phyloP scores from a whole-genome alignment of 2,329 filamentous ascomycete species.

The Scolecobasidium constrictum region DNA sequence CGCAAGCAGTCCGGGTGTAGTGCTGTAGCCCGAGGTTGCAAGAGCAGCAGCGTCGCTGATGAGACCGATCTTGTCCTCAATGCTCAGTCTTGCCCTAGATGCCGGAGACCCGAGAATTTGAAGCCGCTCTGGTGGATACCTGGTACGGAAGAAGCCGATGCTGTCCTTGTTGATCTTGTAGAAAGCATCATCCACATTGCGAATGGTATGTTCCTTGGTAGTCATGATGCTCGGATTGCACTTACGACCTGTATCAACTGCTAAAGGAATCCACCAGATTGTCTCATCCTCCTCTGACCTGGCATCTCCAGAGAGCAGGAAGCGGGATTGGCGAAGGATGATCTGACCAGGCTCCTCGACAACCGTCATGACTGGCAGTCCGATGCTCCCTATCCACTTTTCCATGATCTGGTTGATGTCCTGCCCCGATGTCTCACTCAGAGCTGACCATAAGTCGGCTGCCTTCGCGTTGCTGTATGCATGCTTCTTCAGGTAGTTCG shows the following conservation, averaged over 20 bases:
- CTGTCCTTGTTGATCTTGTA: slow-evolving; percentile 91
- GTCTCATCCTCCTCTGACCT: slow-evolving; percentile 85
- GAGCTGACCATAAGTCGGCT: slow-evolving; percentile 77
- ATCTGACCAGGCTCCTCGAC: slow-evolving; percentile 76
- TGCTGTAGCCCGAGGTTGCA: slow-evolving; percentile 75
- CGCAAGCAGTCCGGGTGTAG: slow-evolving; percentile 68
- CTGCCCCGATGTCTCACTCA: slow-evolving; percentile 77
- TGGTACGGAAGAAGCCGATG: slow-evolving; percentile 84
- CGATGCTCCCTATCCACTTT: slow-evolving; percentile 90
- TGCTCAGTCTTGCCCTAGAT: slow-evolving; percentile 63
- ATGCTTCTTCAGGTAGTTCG: slow-evolving; percentile 79
- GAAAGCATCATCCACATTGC: slow-evolving; percentile 64
- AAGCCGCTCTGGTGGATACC: slow-evolving; percentile 78
- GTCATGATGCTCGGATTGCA: slow-evolving; percentile 56
- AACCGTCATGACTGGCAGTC: slow-evolving; percentile 82
- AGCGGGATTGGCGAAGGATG: slow-evolving; percentile 72
- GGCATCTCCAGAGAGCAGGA: slow-evolving; percentile 84
- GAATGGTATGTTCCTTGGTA: slow-evolving; percentile 65
- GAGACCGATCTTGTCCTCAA: slow-evolving; percentile 86
- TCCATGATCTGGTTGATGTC: slow-evolving; percentile 84
- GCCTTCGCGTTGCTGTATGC: slow-evolving; percentile 87
- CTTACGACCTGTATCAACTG: slow-evolving; percentile 58
- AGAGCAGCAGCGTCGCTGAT: slow-evolving; percentile 84
- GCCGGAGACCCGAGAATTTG: slow-evolving; percentile 69
- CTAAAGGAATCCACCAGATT: slow-evolving; percentile 93